Evolutionary conservation across 352 stramenopile genomes (phyloP).

Genomic region (Pythium brachiatum): DNA sequence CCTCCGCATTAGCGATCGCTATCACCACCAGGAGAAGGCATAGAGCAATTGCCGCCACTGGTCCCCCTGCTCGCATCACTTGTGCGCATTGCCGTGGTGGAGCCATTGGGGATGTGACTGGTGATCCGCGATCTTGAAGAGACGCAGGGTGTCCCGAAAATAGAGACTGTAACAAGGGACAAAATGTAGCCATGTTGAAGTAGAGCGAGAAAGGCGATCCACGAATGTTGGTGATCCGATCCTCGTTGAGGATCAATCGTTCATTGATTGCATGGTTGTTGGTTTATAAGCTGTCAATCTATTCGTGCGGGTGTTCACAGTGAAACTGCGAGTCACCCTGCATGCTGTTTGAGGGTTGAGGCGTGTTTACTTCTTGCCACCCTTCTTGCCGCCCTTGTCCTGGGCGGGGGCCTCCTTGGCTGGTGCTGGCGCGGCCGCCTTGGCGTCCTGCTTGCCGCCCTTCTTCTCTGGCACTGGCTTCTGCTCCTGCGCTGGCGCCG

Average conservation of each 20-base stretch:
- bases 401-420: constrained; percentile 10
- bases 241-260: no score
- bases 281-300: neutral
- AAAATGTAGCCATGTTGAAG: neutral
- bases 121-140: neutral
- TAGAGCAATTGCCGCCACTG: no score
- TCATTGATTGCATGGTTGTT: neutral
- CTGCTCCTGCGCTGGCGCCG: neutral
- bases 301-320: neutral
- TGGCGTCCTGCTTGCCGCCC: constrained; percentile 9
- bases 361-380: neutral
- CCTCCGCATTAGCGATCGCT: neutral
- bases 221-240: no score
- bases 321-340: no score
- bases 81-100: no score
- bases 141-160: neutral
- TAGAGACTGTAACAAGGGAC: neutral
- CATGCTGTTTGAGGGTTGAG: no score
- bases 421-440: constrained; percentile 9
- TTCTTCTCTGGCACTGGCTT: constrained; percentile 17
- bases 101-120: no score
- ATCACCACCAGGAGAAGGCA: neutral
- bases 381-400: constrained; percentile 2
- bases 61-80: no score
- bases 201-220: neutral